Conservation (phyloP, 176 grass and related monocot species). For the Tillandsia fasciculata region DNA sequence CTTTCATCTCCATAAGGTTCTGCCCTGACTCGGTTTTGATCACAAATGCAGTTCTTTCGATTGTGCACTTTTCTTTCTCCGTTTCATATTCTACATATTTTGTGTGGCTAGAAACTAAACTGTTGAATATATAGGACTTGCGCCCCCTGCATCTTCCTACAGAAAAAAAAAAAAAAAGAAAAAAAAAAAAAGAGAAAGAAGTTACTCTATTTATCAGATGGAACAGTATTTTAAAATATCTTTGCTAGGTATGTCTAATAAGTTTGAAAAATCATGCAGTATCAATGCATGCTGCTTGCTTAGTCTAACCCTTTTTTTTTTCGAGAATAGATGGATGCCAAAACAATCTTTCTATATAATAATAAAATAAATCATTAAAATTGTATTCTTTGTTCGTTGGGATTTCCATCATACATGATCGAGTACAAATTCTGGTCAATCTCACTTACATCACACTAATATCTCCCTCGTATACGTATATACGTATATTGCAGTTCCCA, state of each 20-base stretch:
- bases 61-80: neutral
- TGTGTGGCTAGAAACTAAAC: neutral
- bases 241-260: neutral
- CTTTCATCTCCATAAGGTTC: slow-evolving; percentile 66
- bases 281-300: too few species aligned
- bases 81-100: neutral
- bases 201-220: too few species aligned
- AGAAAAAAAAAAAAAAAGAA: too few species aligned
- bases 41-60: neutral
- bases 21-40: neutral
- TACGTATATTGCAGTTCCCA: slow-evolving; percentile 44
- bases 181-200: too few species aligned
- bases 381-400: too few species aligned
- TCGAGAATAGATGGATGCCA: too few species aligned
- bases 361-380: too few species aligned
- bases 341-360: too few species aligned
- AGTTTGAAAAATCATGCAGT: neutral
- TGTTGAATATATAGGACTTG: too few species aligned
- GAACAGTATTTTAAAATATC: too few species aligned
- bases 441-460: neutral
- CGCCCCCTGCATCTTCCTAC: too few species aligned
- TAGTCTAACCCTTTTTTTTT: too few species aligned
- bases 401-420: slow-evolving; percentile 2
- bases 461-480: neutral
- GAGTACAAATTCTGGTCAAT: neutral